Percentiles rank a stretch among this genome's conserved stretches.
Conservation (phyloP, 164 flowering plant genomes). For the Magnolia sinica region DNA sequence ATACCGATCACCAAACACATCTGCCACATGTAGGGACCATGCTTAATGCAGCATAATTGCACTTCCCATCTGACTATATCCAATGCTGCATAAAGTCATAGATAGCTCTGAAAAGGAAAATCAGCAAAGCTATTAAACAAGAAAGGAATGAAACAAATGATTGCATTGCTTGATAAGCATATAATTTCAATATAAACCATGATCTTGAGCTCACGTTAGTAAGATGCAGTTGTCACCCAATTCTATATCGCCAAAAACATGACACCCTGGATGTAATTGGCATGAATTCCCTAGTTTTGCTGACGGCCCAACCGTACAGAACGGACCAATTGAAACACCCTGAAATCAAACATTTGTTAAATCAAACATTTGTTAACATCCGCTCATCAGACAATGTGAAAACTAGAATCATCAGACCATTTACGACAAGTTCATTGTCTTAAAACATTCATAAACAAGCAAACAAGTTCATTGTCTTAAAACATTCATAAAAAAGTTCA, state of each 20-base stretch:
- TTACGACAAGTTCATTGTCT: not conserved
- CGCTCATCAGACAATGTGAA: not conserved
- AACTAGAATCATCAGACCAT: not conserved
- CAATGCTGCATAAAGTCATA: not conserved
- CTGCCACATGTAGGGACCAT: not conserved
- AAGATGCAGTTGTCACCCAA: slow-evolving; percentile 66
- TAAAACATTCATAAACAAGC: not conserved
- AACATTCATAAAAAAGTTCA: not conserved
- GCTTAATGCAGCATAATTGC: not conserved
- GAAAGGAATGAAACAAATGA: not conserved
- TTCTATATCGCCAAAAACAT: slow-evolving; percentile 77
- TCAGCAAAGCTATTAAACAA: not conserved
- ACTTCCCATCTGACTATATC: not conserved
- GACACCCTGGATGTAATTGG: slow-evolving; percentile 69
- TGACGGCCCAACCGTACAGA: slow-evolving; percentile 71
- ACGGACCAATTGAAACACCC: slow-evolving; percentile 87
- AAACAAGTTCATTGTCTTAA: not conserved
- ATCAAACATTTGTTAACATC: not conserved
- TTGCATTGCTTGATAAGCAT: not conserved
- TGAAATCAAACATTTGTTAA: slow-evolving; percentile 16
- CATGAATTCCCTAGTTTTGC: slow-evolving; percentile 77
- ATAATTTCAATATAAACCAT: not conserved
- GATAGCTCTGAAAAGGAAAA: not conserved
- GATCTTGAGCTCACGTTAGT: slow-evolving; percentile 57
- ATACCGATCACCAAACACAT: not conserved